A percentile compares a stretch with the other conserved stretches of the same genome.
These are phyloP conservation scores for Durusdinium trenchii DNA, from an alignment of 73 alveolate species.

Conservation along the genomic window DNA sequence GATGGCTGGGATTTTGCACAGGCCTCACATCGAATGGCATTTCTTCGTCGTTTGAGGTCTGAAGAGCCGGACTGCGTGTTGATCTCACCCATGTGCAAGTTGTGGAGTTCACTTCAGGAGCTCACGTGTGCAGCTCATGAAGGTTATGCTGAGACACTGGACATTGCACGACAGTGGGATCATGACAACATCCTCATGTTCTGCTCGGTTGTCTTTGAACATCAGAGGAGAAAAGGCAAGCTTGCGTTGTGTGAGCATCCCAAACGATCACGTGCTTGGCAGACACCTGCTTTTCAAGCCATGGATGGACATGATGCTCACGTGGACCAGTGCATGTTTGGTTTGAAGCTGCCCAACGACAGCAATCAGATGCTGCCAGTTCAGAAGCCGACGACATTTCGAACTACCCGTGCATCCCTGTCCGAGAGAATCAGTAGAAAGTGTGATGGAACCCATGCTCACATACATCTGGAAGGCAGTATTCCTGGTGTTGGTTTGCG, in stretches of 20 bases:
- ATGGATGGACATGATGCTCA: neutral
- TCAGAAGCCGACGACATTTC: neutral
- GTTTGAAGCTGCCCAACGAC: neutral
- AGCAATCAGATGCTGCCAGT: neutral
- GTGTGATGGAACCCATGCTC: neutral
- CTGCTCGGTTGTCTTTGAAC: neutral
- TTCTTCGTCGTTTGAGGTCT: neutral
- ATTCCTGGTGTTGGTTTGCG: neutral
- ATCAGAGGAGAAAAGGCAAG: neutral
- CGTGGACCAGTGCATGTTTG: constrained; percentile 52
- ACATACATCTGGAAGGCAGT: neutral
- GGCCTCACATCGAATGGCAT: neutral
- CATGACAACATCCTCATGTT: neutral
- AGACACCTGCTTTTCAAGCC: neutral
- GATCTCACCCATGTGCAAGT: neutral
- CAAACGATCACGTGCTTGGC: neutral
- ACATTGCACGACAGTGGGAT: neutral
- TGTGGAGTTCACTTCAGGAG: constrained; percentile 20
- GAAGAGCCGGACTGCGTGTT: neutral
- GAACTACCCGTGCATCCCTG: neutral
- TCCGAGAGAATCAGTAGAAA: neutral
- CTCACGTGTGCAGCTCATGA: neutral
- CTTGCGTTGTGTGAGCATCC: constrained; percentile 11
- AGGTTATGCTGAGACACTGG: too few species aligned
- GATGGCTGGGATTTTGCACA: neutral